Evolutionary conservation across 2,329 filamentous ascomycete genomes (phyloP).

Genomic region (Trematosphaeria pertusa): DNA sequence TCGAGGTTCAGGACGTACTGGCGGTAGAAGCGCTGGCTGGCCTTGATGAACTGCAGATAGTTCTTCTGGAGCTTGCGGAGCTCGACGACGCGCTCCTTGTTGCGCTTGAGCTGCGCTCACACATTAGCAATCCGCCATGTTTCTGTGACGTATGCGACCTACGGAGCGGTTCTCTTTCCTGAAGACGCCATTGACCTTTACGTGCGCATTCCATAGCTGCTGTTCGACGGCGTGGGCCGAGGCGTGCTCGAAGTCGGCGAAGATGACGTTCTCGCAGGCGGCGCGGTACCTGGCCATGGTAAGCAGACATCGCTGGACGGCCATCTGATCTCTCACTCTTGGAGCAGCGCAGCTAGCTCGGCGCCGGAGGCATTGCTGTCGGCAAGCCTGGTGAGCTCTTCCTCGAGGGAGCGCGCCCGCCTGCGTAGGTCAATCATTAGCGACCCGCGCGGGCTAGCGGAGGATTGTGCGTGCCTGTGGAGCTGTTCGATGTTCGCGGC

Average conservation of each 20-base stretch:
- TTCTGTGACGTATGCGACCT: conserved; percentile 10
- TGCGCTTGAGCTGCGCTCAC: conserved; percentile 54
- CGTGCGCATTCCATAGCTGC: conserved; percentile 80
- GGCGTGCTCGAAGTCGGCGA: conserved; percentile 73
- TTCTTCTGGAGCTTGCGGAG: conserved; percentile 81
- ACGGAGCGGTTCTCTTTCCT: conserved; percentile 61
- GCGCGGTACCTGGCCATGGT: conserved; percentile 67
- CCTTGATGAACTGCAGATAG: conserved; percentile 85
- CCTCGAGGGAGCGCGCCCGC: conserved; percentile 57
- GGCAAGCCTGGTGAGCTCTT: conserved; percentile 57
- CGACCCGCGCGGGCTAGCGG: conserved; percentile 1
- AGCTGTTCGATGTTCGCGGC: conserved; percentile 57
- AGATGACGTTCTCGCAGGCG: conserved; percentile 74
- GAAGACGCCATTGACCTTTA: conserved; percentile 78
- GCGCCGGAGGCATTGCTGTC: conserved; percentile 58
- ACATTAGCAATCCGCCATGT: conserved; percentile 12
- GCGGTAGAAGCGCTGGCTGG: conserved; percentile 86
- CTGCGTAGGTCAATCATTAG: conserved; percentile 36
- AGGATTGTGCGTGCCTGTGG: conserved; percentile 58
- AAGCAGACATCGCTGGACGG: conserved; percentile 20
- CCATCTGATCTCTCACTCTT: conserved; percentile 35
- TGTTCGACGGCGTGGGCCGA: conserved; percentile 69
- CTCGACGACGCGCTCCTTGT: conserved; percentile 64
- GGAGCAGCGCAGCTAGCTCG: conserved; percentile 55
- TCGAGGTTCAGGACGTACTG: conserved; percentile 82